Conservation (phyloP, 495 filamentous ascomycete genomes). For the Penicillium steckii region DNA sequence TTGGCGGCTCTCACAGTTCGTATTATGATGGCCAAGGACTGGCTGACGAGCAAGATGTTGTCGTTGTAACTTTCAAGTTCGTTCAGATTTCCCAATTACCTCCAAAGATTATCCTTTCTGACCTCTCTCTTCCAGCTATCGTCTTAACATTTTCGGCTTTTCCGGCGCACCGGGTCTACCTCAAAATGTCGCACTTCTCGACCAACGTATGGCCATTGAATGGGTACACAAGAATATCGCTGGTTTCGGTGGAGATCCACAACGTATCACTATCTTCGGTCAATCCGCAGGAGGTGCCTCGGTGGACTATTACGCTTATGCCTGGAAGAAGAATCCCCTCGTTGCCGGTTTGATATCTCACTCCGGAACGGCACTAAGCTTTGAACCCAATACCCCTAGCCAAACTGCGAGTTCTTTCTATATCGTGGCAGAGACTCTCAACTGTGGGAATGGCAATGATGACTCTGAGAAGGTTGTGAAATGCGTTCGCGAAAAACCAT, state of each 20-base stretch:
- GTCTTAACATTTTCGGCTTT: conserved; percentile 52
- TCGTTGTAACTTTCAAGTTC: conserved; percentile 44
- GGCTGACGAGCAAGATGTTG: conserved; percentile 36
- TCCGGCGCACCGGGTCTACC: conserved; percentile 36
- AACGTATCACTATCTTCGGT: conserved; percentile 56
- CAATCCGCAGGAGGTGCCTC: conserved; percentile 48
- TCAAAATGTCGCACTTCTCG: conserved; percentile 41
- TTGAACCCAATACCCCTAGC: conserved; percentile 30
- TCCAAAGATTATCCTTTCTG: not conserved
- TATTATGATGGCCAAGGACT: conserved; percentile 43
- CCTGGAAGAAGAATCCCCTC: conserved; percentile 38
- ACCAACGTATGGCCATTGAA: conserved; percentile 47
- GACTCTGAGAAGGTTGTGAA: conserved; percentile 24
- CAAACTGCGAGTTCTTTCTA: conserved; percentile 31
- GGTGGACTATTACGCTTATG: conserved; percentile 54
- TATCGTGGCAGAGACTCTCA: conserved; percentile 38
- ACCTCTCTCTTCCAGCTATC: conserved; percentile 30
- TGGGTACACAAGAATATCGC: conserved; percentile 65
- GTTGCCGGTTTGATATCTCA: conserved; percentile 48
- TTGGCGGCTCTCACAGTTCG: conserved; percentile 30
- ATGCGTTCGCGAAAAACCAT: conserved; percentile 46
- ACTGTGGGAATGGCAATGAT: conserved; percentile 24
- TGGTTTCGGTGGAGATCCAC: conserved; percentile 48
- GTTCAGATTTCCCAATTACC: not conserved
- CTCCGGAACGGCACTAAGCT: conserved; percentile 53